These are phyloP conservation scores for Scenedesmus sp. DNA, from an alignment of 163 green algal species.

Conservation along the genomic window DNA sequence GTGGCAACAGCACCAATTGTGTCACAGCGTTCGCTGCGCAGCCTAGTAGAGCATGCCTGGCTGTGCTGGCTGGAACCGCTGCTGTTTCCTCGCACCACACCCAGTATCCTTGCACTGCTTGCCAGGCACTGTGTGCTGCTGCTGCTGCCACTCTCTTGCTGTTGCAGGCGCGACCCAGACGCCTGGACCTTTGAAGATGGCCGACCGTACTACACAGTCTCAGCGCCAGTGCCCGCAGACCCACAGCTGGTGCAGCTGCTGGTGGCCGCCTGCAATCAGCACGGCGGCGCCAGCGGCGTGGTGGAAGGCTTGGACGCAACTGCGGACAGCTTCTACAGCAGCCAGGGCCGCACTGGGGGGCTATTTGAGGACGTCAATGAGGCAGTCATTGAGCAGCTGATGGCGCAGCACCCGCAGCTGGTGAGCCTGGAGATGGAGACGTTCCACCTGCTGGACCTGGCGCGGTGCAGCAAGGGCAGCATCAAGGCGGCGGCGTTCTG, in stretches of 20 bases:
- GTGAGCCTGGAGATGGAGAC: constrained; percentile 87
- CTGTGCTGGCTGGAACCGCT: no score
- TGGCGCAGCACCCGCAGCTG: constrained; percentile 60
- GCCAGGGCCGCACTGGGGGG: constrained; percentile 68
- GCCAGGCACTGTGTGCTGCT: neutral
- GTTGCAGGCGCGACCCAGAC: constrained; percentile 68
- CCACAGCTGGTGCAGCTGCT: constrained; percentile 60
- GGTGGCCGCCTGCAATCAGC: constrained; percentile 54
- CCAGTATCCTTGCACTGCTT: neutral
- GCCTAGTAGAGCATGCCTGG: no score
- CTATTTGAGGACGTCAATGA: constrained; percentile 78
- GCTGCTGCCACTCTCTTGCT: neutral
- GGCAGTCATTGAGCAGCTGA: constrained; percentile 62
- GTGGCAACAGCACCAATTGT: no score
- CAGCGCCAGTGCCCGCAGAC: constrained; percentile 67
- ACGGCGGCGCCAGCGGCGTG: constrained; percentile 61
- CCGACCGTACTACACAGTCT: constrained; percentile 58
- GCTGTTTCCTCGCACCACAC: neutral
- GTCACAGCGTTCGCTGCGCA: no score
- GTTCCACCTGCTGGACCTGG: constrained; percentile 83
- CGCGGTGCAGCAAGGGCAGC: constrained; percentile 68
- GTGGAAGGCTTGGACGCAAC: constrained; percentile 77
- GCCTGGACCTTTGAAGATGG: constrained; percentile 60
- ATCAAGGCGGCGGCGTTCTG: constrained; percentile 41
- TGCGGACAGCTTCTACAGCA: constrained; percentile 84